Base-by-base conservation (phyloP, 2,329 filamentous ascomycete genomes). In the Hymenoscyphus fructigenus region DNA sequence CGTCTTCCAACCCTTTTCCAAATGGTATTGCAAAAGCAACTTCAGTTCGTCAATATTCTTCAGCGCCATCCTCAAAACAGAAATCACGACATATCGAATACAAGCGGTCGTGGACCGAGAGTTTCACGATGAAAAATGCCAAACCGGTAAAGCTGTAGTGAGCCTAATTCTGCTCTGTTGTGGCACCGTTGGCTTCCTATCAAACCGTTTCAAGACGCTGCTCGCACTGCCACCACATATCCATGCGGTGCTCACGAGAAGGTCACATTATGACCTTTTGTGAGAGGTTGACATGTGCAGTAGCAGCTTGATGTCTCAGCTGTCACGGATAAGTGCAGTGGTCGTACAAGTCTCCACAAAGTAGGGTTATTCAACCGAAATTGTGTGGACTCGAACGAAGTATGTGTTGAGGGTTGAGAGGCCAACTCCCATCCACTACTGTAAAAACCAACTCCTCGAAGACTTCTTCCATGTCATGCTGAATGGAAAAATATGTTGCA, bases 201-300 rank as follows among this genome's bases (percentile, higher is more conserved):
- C 53, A 62, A 63, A 50, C 60, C 20, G 56, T 50, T 63, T 59
- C 57, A 28, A 41, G n/a, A 17, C 20, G 15, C 23, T 50, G 28
- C 20, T 28, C 28, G 26, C 41, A 53, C 56, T 63, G 61, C 57
- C 61, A 63, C 61, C 50, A 23, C 61, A 55, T 53, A 2, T 53
- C 61, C 61, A 63, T 63, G 61, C 61, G 41, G 61, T 63, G 41
- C 61, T 63, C 61, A 63, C 61, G 61, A 63, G 61, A 63, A 26
- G 56, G 44, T 63, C 56, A 63, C 61, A 63, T 53, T 63, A 38
- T 10, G 23, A 38, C 15, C 23, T 26, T 59, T 47, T 50, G 41
- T 59, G 61, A 23, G 38, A 57, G 14, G 20, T 62, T 62, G 53
- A 50, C 60, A 62, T 57, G 60, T 58, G 55, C 60, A 57, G 20